Evolutionary conservation across 306 rosid species (phyloP), one percentile per base, ranked within the genome.

Genomic region (Boehmeria nivea): DNA sequence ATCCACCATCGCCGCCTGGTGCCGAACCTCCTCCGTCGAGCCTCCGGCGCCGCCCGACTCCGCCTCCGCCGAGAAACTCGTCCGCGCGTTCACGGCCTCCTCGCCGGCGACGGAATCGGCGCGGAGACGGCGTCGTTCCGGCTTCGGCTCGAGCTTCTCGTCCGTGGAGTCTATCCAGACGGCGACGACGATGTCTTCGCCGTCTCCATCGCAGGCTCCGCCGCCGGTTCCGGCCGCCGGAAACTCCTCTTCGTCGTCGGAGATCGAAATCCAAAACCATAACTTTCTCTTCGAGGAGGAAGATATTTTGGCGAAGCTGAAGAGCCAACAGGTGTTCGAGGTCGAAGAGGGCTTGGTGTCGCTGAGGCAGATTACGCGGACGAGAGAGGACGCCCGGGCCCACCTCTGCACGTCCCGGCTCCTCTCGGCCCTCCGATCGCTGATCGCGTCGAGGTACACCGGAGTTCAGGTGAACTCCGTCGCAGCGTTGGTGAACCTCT

Each of bases 1-100:
- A 73, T 73, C 96, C 55, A 69, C 99, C 67, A 87, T 91, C 42
- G 54, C 68, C 54, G 76, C 71, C 59, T 91, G 96, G 96, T 76
- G 87, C 64, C 75, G 56, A 26, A 26, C 48, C 59, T 75, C 73
- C 15, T 59, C 74, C 3, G 11, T 46, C 8, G 61, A 60, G 23
- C 60, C 66, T 18, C 86, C 84, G 0, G 57, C 71, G 16, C 73
- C 82, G 3, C 75, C 62, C 10, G 76, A 71, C 38, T 39, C 55
- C 55, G 25, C 18, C 28, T 43, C 75, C 12, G 68, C 77, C 1
- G 78, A 76, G 43, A 77, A 71, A 70, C 71, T 78, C 39, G 67
- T 91, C 25, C 83, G 66, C 4, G 6, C 68, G 0, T 51, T 74
- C 27, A 72, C 75, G 55, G 57, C 56, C 0, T n/a, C 45, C 6